Evolutionary conservation across 441 rosid species (phyloP), one percentile per base, ranked within the genome.

Genomic region (Pelargonium citronellum): DNA sequence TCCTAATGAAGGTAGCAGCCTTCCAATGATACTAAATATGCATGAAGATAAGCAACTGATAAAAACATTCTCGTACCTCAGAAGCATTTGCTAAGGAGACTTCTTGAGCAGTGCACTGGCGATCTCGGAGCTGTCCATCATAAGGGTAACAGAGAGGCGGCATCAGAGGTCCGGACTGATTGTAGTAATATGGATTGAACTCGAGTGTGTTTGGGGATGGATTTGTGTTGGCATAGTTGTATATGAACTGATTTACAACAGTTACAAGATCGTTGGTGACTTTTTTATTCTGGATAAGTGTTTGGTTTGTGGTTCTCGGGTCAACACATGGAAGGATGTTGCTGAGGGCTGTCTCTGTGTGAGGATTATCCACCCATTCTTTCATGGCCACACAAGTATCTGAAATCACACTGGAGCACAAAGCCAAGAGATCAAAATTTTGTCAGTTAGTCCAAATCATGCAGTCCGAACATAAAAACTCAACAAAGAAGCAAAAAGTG

Each of bases 361-460:
- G 91, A 53, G 97, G 98, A 79, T 94, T 79, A 67, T 87, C 93
- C 22, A 87, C 97, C 97, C 97, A 94, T 75, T 91, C 91, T 64
- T 84, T 86, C 97, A 94, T 91, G 62, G 97, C 97, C 80, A 87
- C 64, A 72, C 98, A 94, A 10, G 95, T 87, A 74, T 94, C 98
- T 7, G 96, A 73, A 44, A 89, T 86, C 63, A 90, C 86, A 79
- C 97, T 93, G 84, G 24, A 63, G 74, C 58, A 47, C 67, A 67
- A 66, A 69, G 41, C 34, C 34, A 27, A 27, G 34, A 27, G 34
- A 27, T 27, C 34, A 9, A 3, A 47, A 47, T 47, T 2, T 47
- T 47, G 4, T 9, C 53, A 47, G 53, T 47, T 11, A 47, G 34
- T 27, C 34, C 34, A 27, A 27, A 27, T 27, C 34, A 27, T 27